These are phyloP conservation scores for Penicillium palitans DNA, from an alignment of 2,329 filamentous ascomycete genomes.

Conservation along the genomic window DNA sequence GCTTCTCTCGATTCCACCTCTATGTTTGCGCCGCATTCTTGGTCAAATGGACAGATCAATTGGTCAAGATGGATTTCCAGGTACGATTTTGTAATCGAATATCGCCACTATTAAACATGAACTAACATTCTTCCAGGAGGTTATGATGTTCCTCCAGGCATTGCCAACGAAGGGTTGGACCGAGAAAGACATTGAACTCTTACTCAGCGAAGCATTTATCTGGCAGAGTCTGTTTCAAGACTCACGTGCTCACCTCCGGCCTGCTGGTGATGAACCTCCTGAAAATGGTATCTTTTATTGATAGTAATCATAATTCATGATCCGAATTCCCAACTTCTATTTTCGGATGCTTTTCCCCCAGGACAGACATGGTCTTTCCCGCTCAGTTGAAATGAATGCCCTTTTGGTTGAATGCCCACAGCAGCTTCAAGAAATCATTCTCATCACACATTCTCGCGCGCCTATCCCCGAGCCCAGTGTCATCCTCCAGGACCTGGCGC, in stretches of 20 bases:
- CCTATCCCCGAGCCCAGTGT: constrained; percentile 77
- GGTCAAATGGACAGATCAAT: constrained; percentile 95
- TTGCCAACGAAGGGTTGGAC: constrained; percentile 93
- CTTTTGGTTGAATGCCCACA: constrained; percentile 84
- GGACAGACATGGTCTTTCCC: constrained; percentile 9
- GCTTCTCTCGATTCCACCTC: constrained; percentile 96
- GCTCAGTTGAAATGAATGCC: constrained; percentile 83
- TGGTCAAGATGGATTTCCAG: constrained; percentile 93
- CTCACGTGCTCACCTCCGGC: constrained; percentile 77
- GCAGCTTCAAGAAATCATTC: constrained; percentile 80
- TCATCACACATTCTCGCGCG: constrained; percentile 85
- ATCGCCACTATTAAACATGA: not conserved
- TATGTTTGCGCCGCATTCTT: constrained; percentile 98
- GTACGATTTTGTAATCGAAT: constrained; percentile 31
- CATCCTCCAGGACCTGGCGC: constrained; percentile 75
- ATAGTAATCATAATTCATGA: constrained; percentile 38
- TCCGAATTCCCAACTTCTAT: constrained; percentile 19
- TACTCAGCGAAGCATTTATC: constrained; percentile 95
- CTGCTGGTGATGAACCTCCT: constrained; percentile 36
- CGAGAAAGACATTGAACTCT: constrained; percentile 94
- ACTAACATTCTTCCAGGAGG: constrained; percentile 63
- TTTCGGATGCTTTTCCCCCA: constrained; percentile 8
- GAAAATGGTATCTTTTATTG: constrained; percentile 39
- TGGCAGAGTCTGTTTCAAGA: constrained; percentile 98
- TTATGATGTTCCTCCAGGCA: constrained; percentile 99